These are phyloP conservation scores for Sequoia sempervirens DNA, from an alignment of 75 land plant species.

Conservation along the genomic window DNA sequence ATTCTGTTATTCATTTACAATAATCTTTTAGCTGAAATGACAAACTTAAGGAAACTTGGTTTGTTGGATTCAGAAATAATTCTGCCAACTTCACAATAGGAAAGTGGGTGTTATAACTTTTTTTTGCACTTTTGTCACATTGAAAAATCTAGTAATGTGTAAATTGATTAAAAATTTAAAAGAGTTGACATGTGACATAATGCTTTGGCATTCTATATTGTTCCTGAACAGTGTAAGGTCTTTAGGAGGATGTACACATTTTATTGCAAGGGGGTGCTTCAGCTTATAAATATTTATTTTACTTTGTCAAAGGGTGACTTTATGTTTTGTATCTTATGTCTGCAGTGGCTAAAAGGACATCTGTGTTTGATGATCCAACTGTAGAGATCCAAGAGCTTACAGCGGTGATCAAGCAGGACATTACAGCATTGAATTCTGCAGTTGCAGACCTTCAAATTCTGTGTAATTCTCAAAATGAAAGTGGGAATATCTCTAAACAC, in stretches of 20 bases:
- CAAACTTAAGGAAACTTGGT: not conserved
- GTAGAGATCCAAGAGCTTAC: conserved; percentile 93
- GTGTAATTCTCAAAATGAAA: conserved; percentile 69
- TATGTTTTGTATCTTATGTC: conserved; percentile 1
- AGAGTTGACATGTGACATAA: not conserved
- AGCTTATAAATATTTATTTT: not conserved
- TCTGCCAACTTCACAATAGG: not conserved
- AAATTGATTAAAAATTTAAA: not conserved
- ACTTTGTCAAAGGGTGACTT: not conserved
- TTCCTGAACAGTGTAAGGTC: not conserved
- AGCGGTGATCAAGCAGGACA: conserved; percentile 93
- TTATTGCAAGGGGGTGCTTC: not conserved
- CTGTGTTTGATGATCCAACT: conserved; percentile 94
- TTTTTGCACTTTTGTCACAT: not conserved
- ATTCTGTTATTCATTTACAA: not conserved
- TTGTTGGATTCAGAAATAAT: not conserved
- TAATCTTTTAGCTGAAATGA: not conserved
- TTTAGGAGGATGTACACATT: not conserved
- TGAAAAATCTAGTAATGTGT: conserved; percentile 3
- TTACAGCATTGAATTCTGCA: conserved; percentile 80
- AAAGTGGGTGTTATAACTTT: not conserved
- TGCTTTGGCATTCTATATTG: not conserved
- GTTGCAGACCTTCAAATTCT: conserved; percentile 79
- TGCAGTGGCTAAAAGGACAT: conserved; percentile 91
- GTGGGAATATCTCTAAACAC: conserved; percentile 66